phyloP scores from a whole-genome alignment of 2,329 filamentous ascomycete genomes.

The Penicillium sp. region DNA sequence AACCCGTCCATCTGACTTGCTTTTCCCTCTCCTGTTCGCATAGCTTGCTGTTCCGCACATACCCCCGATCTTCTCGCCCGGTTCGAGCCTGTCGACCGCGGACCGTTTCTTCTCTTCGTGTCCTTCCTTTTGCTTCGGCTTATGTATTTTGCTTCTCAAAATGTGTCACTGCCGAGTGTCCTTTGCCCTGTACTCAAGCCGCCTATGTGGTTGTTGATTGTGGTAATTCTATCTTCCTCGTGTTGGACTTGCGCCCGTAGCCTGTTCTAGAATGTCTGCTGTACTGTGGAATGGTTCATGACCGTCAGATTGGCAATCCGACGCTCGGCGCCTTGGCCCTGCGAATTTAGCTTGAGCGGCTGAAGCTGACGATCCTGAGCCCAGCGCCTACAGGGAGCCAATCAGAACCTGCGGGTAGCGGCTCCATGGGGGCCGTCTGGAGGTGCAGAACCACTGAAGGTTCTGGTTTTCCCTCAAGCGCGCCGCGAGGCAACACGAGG shows the following conservation, averaged over 20 bases:
- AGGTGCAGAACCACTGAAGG: too few relatives aligned
- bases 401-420: conserved; percentile 1
- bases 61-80: conserved; percentile 22
- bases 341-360: too few relatives aligned
- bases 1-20: conserved; percentile 1
- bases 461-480: too few relatives aligned
- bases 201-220: conserved; percentile 2
- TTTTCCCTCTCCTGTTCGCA: conserved; percentile 21
- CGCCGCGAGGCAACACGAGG: too few relatives aligned
- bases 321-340: too few relatives aligned
- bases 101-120: conserved; percentile 7
- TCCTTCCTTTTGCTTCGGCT: conserved; percentile 4
- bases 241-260: neutral
- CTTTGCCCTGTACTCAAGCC: conserved; percentile 7
- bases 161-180: conserved; percentile 10
- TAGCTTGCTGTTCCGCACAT: conserved; percentile 28
- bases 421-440: neutral
- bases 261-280: too few relatives aligned
- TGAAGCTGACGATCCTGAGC: conserved; percentile 10
- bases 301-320: too few relatives aligned
- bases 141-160: conserved; percentile 14
- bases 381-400: conserved; percentile 7
- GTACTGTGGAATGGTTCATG: too few relatives aligned
- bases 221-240: conserved; percentile 3
- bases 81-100: neutral